Conservation (phyloP, 2,329 filamentous ascomycete species). For the Phialemoniopsis sp. region DNA sequence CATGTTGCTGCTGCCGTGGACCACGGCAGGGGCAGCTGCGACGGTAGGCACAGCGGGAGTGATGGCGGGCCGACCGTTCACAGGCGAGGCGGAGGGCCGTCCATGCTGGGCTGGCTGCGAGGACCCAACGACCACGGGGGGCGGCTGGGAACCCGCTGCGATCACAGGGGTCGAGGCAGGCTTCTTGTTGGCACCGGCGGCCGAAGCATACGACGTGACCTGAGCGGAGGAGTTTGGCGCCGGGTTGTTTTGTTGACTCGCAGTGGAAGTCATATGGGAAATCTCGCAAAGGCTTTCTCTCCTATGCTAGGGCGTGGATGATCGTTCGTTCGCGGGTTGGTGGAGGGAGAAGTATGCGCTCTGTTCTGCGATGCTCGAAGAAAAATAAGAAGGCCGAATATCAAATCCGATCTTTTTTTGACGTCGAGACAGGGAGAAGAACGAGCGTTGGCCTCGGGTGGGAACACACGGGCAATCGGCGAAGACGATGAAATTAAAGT, state of each 20-base stretch:
- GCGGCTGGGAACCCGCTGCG: conserved; percentile 53
- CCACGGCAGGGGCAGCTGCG: conserved; percentile 54
- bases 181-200: conserved; percentile 61
- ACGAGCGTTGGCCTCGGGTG: background rate
- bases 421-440: background rate
- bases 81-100: conserved; percentile 65
- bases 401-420: conserved; percentile 6
- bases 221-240: conserved; percentile 53
- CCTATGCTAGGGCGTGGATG: too few relatives aligned
- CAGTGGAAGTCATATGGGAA: conserved; percentile 58
- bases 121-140: conserved; percentile 51
- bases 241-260: conserved; percentile 49
- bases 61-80: conserved; percentile 79
- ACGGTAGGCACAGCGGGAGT: conserved; percentile 62
- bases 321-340: conserved; percentile 5
- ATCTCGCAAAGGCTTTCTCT: conserved; percentile 19
- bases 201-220: conserved; percentile 64
- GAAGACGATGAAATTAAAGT: too few relatives aligned
- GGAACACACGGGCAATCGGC: background rate
- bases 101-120: conserved; percentile 53
- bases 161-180: conserved; percentile 55
- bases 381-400: conserved; percentile 1
- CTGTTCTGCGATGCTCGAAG: conserved; percentile 7
- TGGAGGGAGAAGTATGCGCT: conserved; percentile 7
- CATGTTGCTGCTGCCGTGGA: conserved; percentile 56